Evolutionary conservation across 495 filamentous ascomycete genomes (phyloP).

Genomic region (Xylaria palmicola): DNA sequence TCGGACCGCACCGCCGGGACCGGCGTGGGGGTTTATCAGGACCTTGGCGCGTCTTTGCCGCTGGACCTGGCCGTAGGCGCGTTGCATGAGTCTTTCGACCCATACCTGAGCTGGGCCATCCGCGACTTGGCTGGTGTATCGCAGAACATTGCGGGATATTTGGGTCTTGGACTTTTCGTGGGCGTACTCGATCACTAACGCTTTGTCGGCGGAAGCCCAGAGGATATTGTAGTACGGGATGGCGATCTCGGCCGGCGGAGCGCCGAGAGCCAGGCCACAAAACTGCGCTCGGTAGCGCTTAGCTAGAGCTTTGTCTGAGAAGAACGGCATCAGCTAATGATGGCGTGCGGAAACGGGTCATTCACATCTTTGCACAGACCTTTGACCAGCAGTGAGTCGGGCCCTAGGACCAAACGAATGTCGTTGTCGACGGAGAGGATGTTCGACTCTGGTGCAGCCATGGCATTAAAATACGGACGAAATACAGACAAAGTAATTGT

Average conservation of each 20-base stretch:
- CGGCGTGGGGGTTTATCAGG: conserved; percentile 87
- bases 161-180: conserved; percentile 51
- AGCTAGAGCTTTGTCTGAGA: conserved; percentile 21
- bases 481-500: too few species aligned
- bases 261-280: conserved; percentile 29
- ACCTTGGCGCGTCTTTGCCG: conserved; percentile 78
- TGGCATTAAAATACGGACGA: not conserved
- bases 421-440: conserved; percentile 16
- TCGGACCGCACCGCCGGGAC: conserved; percentile 72
- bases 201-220: conserved; percentile 61
- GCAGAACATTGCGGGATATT: conserved; percentile 62
- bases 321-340: too few species aligned
- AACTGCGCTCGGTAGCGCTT: conserved; percentile 17
- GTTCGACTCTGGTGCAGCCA: conserved; percentile 3
- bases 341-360: too few species aligned
- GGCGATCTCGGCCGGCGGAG: conserved; percentile 14
- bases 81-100: conserved; percentile 61
- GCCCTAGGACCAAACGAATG: conserved; percentile 17
- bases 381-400: conserved; percentile 21
- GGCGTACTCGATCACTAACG: conserved; percentile 77
- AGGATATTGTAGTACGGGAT: conserved; percentile 85
- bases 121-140: conserved; percentile 39
- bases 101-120: conserved; percentile 52
- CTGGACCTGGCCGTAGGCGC: conserved; percentile 67
- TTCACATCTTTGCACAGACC: conserved; percentile 19